Evolutionary conservation across 768 basidiomycete genomes (phyloP), one percentile per base, ranked within the genome.

Genomic region (Amanita muscaria): DNA sequence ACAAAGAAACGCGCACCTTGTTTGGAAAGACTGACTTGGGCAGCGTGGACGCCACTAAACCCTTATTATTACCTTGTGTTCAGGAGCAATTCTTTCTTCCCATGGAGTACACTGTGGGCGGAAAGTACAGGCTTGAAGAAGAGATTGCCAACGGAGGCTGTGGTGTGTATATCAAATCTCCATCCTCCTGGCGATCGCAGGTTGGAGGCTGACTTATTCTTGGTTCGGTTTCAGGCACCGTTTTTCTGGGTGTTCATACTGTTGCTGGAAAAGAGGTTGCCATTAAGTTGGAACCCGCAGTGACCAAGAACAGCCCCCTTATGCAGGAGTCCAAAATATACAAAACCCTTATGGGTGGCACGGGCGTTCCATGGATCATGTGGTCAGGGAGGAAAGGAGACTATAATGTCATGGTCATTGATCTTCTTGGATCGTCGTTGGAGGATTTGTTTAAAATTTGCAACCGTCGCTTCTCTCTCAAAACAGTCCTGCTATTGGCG

Each of bases 361-460:
- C 83, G 21, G 89, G 89, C 31, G 86, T 93, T 0, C 89, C 89
- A 1, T 91, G 87, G 79, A 85, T 92, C 51, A 81, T 90, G 72
- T 91, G 88, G 80, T 88, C 83, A 4, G 90, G 90, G 23, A 83
- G 78, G 49, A 83, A 93, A 58, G 93, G 85, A 23, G 81, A 92
- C 62, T 97, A 92, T 67, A 97, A 98, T 58, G 92, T 97, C 55
- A 88, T 99, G 75, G 88, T 98, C 58, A 91, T 97, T 57, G 94
- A 98, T 70, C 76, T 98, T 21, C 77, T 99, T 30, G 94, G 94
- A 0, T 91, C 93, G 3, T 83, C 82, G 2, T 69, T 90, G 40
- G 88, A 90, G 53, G 87, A 89, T 64, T 74, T 88, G 40, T 89
- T 89, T 72, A 83, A 88, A 60, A 77, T 79, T 66, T 89, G 86